Evolutionary conservation across 495 filamentous ascomycete genomes (phyloP).

Genomic region (Staphylotrichum tortipilum): DNA sequence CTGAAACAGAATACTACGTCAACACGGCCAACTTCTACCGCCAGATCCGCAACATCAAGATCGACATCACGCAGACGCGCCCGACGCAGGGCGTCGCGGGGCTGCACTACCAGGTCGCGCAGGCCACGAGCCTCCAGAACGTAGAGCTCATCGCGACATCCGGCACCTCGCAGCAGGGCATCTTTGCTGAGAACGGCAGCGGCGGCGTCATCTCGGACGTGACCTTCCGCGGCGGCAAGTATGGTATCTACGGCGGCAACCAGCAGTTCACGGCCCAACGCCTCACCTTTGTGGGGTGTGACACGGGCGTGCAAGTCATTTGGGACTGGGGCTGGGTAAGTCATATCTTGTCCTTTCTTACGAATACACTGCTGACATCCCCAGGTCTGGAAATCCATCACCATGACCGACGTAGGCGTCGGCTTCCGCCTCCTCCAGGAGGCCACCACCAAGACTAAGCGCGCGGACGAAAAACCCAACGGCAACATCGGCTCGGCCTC

Average conservation of each 20-base stretch:
- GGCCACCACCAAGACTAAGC: conserved; percentile 10
- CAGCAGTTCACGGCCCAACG: conserved; percentile 90
- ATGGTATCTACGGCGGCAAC: conserved; percentile 73
- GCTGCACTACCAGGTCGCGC: conserved; percentile 92
- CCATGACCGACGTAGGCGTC: conserved; percentile 61
- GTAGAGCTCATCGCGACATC: conserved; percentile 54
- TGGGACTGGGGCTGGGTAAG: conserved; percentile 78
- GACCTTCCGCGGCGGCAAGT: conserved; percentile 71
- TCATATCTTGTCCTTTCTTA: too few species aligned
- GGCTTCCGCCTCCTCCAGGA: conserved; percentile 59
- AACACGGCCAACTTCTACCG: conserved; percentile 97
- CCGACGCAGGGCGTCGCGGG: conserved; percentile 34
- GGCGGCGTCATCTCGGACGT: conserved; percentile 81
- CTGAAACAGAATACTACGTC: conserved; percentile 37
- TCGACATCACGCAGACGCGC: conserved; percentile 49
- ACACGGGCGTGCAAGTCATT: conserved; percentile 78
- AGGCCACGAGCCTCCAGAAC: conserved; percentile 81
- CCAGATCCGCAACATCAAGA: conserved; percentile 78
- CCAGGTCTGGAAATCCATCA: conserved; percentile 52
- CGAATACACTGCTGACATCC: not conserved
- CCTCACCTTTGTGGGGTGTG: conserved; percentile 70
- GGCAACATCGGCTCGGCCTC: conserved; percentile 47
- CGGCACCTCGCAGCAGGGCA: conserved; percentile 36
- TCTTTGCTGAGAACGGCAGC: conserved; percentile 92
- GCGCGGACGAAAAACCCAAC: too few species aligned